Base-by-base conservation (phyloP, 257 asterid genomes). In the Vinca minor region DNA sequence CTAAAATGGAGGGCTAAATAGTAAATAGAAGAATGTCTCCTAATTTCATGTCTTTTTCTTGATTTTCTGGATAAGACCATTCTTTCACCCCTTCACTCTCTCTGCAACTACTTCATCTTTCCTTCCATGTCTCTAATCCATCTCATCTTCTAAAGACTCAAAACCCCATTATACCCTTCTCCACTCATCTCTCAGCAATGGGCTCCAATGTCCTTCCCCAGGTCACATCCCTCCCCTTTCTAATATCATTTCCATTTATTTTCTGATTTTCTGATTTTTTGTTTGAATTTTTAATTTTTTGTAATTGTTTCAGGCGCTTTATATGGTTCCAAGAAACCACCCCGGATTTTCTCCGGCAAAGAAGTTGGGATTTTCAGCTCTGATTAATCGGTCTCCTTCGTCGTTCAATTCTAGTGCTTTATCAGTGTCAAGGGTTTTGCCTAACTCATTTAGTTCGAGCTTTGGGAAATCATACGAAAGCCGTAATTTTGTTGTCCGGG, bases 291-390 rank as follows among this genome's bases (percentile, higher is more conserved):
- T 3, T 34, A 34, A 34, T 34, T 34, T 34, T n/a, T n/a, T n/a
- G 26, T 76, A 62, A 28, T 63, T 42, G 42, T 34, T 73, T 70
- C 87, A 85, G 96, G 84, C 85, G 18, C 53, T 81, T 46, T 78
- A 77, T 75, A 57, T 68, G 84, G 59, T 78, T 68, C 87, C 88
- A 17, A 78, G 78, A 64, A 73, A 20, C 75, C 66, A 73, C 45
- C 54, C 73, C 49, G 77, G 73, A 32, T 73, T 72, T 63, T 61
- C 75, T 62, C 78, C 79, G 41, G 72, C 78, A 13, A 81, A 64
- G 74, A 81, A 61, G 74, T 70, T 82, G 42, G 76, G 82, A 5
- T 79, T 76, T 75, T 78, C 85, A 23, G 71, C 83, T 0, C 69
- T 72, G 59, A 18, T 68, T 21, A 63, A 76, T 59, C 73, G 72